These are phyloP conservation scores for Endocalyx cinctus DNA, from an alignment of 2,329 filamentous ascomycete species.

Conservation along the genomic window DNA sequence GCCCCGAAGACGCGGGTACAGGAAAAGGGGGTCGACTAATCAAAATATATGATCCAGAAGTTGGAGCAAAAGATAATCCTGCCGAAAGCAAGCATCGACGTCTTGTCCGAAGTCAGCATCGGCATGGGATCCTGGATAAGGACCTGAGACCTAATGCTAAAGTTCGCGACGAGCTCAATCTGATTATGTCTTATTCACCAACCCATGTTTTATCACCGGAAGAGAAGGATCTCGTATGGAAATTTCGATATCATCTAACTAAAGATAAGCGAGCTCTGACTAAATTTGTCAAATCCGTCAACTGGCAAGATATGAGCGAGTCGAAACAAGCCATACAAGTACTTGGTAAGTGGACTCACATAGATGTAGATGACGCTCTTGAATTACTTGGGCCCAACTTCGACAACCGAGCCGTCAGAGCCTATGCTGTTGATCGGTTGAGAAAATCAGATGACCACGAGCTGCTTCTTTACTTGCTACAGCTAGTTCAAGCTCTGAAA, in stretches of 20 bases:
- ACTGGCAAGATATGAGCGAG: constrained; percentile 84
- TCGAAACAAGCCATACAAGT: constrained; percentile 85
- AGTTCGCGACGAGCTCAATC: constrained; percentile 87
- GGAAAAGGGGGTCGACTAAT: constrained; percentile 60
- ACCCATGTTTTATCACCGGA: constrained; percentile 83
- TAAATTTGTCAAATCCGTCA: constrained; percentile 96
- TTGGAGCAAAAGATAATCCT: constrained; percentile 84
- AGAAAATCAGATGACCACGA: constrained; percentile 92
- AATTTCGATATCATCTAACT: constrained; percentile 91
- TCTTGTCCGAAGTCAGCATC: constrained; percentile 81
- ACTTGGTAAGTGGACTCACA: constrained; percentile 89
- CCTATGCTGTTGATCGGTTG: constrained; percentile 88
- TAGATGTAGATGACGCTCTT: constrained; percentile 93
- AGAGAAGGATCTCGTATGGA: constrained; percentile 96
- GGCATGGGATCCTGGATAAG: constrained; percentile 90
- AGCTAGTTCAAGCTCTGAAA: constrained; percentile 93
- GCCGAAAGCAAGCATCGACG: constrained; percentile 92
- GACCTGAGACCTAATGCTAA: constrained; percentile 96
- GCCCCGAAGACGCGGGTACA: constrained; percentile 48
- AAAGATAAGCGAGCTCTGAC: constrained; percentile 89
- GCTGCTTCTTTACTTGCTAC: constrained; percentile 82
- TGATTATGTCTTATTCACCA: constrained; percentile 86
- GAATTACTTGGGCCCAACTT: constrained; percentile 91
- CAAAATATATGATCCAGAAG: constrained; percentile 88
- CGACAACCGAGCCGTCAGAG: constrained; percentile 80